phyloP scores from a whole-genome alignment of 768 basidiomycete genomes.

The Calocera viscosa region DNA sequence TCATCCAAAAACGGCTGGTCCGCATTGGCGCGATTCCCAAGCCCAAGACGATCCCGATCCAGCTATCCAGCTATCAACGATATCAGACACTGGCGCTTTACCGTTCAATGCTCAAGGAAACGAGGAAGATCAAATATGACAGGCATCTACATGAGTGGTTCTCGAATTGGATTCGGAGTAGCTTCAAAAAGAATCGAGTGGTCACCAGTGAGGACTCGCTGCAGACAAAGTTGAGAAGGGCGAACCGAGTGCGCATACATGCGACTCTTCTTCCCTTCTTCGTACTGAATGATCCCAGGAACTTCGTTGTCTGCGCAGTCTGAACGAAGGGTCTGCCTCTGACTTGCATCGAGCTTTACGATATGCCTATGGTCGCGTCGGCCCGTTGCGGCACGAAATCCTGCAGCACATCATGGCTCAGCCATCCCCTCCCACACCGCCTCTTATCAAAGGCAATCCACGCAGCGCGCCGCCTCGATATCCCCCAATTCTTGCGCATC shows the following conservation, averaged over 20 bases:
- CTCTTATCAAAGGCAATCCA: constrained; percentile 39
- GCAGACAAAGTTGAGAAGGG: neutral
- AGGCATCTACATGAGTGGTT: neutral
- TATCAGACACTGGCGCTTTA: neutral
- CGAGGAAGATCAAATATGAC: constrained; percentile 3
- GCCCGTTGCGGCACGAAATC: neutral
- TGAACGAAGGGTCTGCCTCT: neutral
- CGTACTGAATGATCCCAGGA: neutral
- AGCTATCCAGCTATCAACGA: neutral
- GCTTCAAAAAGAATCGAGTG: neutral
- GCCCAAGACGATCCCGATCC: neutral
- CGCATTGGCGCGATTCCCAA: neutral
- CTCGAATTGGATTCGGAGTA: neutral
- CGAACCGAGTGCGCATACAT: neutral
- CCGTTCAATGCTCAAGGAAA: neutral
- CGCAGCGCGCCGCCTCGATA: constrained; percentile 55
- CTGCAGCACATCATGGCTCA: constrained; percentile 45
- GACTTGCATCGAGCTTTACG: neutral
- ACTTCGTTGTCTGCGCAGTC: neutral
- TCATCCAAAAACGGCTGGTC: neutral
- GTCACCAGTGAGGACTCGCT: neutral
- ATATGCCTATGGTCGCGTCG: neutral
- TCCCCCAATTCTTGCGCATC: constrained; percentile 46
- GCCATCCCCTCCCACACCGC: constrained; percentile 32
- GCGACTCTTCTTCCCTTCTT: neutral